Conservation (phyloP, 768 basidiomycete species). For the Cubamyces sp. region DNA sequence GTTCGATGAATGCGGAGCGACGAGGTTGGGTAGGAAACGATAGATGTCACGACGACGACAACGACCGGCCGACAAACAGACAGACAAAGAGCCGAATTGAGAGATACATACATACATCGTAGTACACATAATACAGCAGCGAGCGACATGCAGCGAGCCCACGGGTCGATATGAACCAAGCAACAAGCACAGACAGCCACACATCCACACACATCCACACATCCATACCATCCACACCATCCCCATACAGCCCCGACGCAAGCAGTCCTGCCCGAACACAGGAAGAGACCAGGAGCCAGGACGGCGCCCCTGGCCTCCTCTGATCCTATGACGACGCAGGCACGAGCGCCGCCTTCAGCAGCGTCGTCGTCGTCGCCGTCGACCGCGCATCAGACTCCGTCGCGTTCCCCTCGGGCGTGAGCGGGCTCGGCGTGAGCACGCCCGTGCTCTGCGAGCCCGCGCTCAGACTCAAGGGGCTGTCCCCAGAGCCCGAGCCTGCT, state of each 20-base stretch:
- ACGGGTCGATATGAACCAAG: background rate
- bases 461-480: constrained; percentile 20
- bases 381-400: background rate
- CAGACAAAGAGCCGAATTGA: background rate
- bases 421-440: constrained; percentile 22
- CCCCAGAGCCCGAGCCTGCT: background rate
- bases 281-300: background rate
- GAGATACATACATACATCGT: constrained; percentile 18
- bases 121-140: constrained; percentile 22
- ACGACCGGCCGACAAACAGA: background rate
- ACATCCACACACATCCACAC: too few species aligned
- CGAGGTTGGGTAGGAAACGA: too few species aligned
- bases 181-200: too few species aligned
- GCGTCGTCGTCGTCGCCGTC: too few species aligned
- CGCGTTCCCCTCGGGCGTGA: constrained; percentile 12
- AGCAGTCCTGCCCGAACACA: background rate
- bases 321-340: constrained; percentile 19
- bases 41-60: too few species aligned
- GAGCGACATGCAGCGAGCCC: background rate
- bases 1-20: too few species aligned
- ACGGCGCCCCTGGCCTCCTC: background rate
- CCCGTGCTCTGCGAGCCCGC: constrained; percentile 17
- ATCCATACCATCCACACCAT: too few species aligned
- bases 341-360: constrained; percentile 17
- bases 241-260: background rate